Evolutionary conservation across 2,329 filamentous ascomycete genomes (phyloP).

Genomic region (Fusarium bactridioides): DNA sequence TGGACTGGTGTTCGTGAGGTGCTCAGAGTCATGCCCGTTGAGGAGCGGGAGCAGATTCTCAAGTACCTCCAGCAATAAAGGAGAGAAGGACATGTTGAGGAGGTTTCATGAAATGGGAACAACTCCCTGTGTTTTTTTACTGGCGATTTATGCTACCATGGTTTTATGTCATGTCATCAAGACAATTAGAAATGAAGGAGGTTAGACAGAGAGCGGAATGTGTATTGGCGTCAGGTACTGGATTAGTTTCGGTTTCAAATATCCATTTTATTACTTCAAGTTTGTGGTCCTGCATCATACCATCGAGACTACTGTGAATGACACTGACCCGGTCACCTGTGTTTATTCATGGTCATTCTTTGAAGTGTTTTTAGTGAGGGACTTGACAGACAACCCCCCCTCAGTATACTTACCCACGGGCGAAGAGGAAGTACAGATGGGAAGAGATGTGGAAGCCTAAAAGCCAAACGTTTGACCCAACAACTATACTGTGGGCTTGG

Average conservation of each 20-base stretch:
- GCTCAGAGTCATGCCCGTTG: conserved; percentile 84
- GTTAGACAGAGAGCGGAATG: conserved; percentile 29
- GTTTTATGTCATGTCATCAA: conserved; percentile 33
- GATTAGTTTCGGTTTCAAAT: conserved; percentile 33
- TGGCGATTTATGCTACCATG: conserved; percentile 31
- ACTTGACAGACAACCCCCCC: not conserved
- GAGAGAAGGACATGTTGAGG: not conserved
- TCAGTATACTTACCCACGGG: not conserved
- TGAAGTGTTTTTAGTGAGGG: not conserved
- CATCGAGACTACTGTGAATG: not conserved
- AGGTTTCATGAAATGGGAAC: conserved; percentile 9
- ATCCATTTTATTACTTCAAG: conserved; percentile 19
- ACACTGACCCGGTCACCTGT: not conserved
- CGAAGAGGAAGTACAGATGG: not conserved
- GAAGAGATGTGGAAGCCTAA: not conserved
- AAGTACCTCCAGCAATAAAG: conserved; percentile 60
- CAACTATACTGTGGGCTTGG: not conserved
- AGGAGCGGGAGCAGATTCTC: conserved; percentile 86
- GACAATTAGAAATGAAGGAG: conserved; percentile 35
- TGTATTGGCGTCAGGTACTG: conserved; percentile 39
- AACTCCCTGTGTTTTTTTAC: conserved; percentile 24
- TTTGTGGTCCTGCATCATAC: not conserved
- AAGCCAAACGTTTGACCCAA: not conserved
- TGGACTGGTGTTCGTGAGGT: conserved; percentile 89
- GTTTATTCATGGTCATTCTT: not conserved